Base-by-base conservation (phyloP, 2,329 filamentous ascomycete species). In the Fusarium keratoplasticum region DNA sequence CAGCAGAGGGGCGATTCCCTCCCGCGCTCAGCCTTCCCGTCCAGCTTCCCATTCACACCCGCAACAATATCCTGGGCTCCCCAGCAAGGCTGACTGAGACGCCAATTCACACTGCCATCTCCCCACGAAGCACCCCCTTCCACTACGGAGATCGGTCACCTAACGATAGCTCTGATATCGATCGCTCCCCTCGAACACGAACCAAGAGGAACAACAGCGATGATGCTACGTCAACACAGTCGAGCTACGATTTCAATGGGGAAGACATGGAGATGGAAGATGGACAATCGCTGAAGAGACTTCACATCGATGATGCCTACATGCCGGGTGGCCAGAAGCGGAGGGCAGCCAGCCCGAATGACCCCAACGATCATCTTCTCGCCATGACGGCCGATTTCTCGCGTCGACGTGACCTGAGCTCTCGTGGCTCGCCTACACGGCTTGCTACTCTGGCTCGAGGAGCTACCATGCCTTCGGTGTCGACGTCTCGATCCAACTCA, bases 331-430 rank as follows among this genome's bases (percentile, higher is more conserved):
- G 88, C 8, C 86, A 86, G 69, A 91, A 91, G 81, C 85, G 89
- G 55, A 84, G 89, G 42, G 89, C 89, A 2, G 88, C 87, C 0
- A 90, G 88, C 29, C 88, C 89, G 1, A 86, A 83, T 4, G 87
- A 87, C 25, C 44, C 44, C 25, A 50, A 50, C 13, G 87, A 89
- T 31, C 79, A 83, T 8, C 76, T 83, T 18, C 78, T 85, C 33
- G 68, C 82, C 3, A 81, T 82, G 33, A 83, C 85, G 31, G 82
- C 81, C 55, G 88, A 89, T 38, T 75, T 85, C 66, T 75, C 86
- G 47, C 85, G 87, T 66, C 86, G 88, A 61, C 85, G 87, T 14
- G 87, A 89, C 9, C 79, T 83, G 8, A 80, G 81, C 10, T 84
- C 85, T 4, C 85, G 88, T n/a, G 85, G 85, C 6, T 90, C 88